Percentiles rank a stretch among this genome's conserved stretches.
Conservation (phyloP, 306 rosid genomes). For the Glycine latifolia region DNA sequence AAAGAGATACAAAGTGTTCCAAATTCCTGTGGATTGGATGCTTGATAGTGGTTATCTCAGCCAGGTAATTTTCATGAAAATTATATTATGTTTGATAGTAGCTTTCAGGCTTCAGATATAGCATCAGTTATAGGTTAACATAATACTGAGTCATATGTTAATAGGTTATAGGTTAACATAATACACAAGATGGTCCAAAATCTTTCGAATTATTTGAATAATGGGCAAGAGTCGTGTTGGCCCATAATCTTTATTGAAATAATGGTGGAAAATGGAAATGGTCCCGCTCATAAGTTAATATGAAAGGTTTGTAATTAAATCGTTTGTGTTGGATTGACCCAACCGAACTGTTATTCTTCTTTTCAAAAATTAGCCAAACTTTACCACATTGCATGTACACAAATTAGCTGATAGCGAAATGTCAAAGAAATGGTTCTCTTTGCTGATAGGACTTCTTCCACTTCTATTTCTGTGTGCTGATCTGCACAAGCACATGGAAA, state of each 20-base stretch:
- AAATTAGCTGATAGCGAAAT: constrained; percentile 50
- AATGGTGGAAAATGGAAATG: neutral
- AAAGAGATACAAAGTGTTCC: constrained; percentile 74
- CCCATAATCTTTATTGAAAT: neutral
- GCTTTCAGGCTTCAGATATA: neutral
- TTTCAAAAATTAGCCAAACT: neutral
- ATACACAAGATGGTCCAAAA: constrained; percentile 1
- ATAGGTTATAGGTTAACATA: neutral
- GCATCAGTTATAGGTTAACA: too few relatives aligned
- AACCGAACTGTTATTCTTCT: neutral
- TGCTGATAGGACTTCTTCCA: constrained; percentile 39
- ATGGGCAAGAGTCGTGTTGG: constrained; percentile 9
- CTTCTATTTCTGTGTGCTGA: constrained; percentile 49
- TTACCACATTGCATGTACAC: neutral
- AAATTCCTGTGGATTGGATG: constrained; percentile 97
- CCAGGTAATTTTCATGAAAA: constrained; percentile 64
- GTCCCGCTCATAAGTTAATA: neutral
- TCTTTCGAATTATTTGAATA: constrained; percentile 4
- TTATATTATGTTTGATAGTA: neutral
- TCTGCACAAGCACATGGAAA: constrained; percentile 69
- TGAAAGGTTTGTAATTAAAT: neutral
- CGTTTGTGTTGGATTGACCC: neutral
- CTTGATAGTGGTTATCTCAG: constrained; percentile 76
- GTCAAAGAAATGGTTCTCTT: constrained; percentile 56
- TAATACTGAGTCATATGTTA: too few relatives aligned